Evolutionary conservation across 2,329 filamentous ascomycete species (phyloP).

Genomic region (Fusarium mexicanum): DNA sequence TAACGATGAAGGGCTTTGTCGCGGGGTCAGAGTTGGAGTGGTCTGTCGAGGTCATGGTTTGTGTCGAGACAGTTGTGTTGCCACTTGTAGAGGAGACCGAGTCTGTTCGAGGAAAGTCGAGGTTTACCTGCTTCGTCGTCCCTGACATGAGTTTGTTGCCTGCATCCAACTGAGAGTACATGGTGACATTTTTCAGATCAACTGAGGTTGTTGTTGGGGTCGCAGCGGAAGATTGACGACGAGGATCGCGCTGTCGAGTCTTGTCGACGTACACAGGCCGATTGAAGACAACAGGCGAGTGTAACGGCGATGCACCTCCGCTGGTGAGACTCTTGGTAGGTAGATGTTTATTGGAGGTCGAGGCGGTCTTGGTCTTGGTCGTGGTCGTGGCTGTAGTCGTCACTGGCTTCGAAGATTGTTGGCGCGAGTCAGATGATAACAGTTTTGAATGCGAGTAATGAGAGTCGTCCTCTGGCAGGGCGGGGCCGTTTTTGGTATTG

Average conservation of each 20-base stretch:
- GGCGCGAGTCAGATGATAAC: slow-evolving; percentile 40
- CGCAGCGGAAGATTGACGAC: slow-evolving; percentile 32
- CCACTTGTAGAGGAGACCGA: slow-evolving; percentile 59
- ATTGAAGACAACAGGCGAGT: slow-evolving; percentile 38
- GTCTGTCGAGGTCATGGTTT: slow-evolving; percentile 61
- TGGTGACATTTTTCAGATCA: slow-evolving; percentile 51
- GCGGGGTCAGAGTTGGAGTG: slow-evolving; percentile 54
- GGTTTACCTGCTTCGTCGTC: slow-evolving; percentile 48
- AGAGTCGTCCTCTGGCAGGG: slow-evolving; percentile 37
- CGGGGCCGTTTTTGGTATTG: slow-evolving; percentile 40
- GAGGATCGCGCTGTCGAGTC: slow-evolving; percentile 34
- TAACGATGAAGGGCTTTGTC: slow-evolving; percentile 70
- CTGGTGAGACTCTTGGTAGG: slow-evolving; percentile 12
- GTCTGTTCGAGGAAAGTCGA: slow-evolving; percentile 53
- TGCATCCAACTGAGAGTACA: slow-evolving; percentile 47
- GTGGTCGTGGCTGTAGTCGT: slow-evolving; percentile 21
- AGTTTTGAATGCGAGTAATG: slow-evolving; percentile 31
- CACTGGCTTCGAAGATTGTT: slow-evolving; percentile 19
- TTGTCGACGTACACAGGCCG: slow-evolving; percentile 33
- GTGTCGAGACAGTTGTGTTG: slow-evolving; percentile 53
- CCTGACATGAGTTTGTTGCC: slow-evolving; percentile 44
- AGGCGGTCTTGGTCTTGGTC: slow-evolving; percentile 2
- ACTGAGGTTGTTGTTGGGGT: slow-evolving; percentile 24
- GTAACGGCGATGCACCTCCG: neutral
- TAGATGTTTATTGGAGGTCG: slow-evolving; percentile 28